Evolutionary conservation across 1,139 yeast genomes (phyloP), one percentile per base, ranked within the genome.

Genomic region (Geotrichum klebahnii): DNA sequence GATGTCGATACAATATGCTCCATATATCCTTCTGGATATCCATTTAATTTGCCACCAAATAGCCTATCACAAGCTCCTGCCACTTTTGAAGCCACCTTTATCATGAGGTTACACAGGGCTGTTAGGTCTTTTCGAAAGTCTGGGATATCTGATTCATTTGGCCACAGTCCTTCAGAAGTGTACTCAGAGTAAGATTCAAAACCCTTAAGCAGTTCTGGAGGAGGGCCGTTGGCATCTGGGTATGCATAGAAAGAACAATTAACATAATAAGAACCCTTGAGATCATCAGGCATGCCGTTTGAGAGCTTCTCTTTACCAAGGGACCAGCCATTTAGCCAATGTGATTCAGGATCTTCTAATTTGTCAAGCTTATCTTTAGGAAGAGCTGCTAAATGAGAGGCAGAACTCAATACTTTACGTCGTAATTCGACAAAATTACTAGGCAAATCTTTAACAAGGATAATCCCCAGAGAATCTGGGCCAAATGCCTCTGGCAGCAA

Each of bases 241-340:
- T 76, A 74, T 26, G 68, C 67, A 57, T 74, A 78, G 58, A 80
- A 80, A 0, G 81, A 76, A 65, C 84, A 80, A 59, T 81, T 81
- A 48, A 78, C 73, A 58, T 81, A 81, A 59, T 67, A 81, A 1
- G 84, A 79, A 2, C 85, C 86, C 58, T 81, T 81, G 50, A 73
- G 67, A 43, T 59, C 65, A 59, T 81, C 85, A 0, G 79, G 79
- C 39, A 55, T 54, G 19, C 71, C 70, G 37, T 65, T 61, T 9
- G 58, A 60, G 34, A 81, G 68, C 42, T 65, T 72, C 57, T 81
- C 85, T 51, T 75, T 76, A 0, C 85, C 85, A 43, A 79, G 65
- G n/a, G 84, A 79, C 85, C 85, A 81, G 0, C 85, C 86, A 0
- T 78, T 75, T 4, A 80, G 64, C 78, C 81, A 81, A 46, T 60